These are phyloP conservation scores for Phaseolus coccineus DNA, from an alignment of 331 rosid genomes.

Conservation along the genomic window DNA sequence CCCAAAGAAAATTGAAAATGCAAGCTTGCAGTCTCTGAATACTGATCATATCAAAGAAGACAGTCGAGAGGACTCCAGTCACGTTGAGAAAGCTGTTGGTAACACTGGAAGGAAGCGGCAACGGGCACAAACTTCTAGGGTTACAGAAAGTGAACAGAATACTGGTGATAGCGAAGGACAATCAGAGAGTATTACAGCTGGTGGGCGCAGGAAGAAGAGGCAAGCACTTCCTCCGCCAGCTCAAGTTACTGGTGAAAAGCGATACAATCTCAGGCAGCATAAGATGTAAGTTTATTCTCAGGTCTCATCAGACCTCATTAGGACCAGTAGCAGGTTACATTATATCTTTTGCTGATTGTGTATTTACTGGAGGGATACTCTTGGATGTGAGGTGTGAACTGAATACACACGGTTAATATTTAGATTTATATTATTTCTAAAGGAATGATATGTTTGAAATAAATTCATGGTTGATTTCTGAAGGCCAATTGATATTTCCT, in stretches of 20 bases:
- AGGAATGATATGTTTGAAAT: constrained; percentile 8
- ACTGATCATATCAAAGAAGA: constrained; percentile 49
- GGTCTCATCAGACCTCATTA: neutral
- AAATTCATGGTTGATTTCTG: constrained; percentile 23
- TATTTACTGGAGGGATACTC: constrained; percentile 25
- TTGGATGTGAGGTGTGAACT: constrained; percentile 35
- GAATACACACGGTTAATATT: neutral
- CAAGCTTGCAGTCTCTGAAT: constrained; percentile 50
- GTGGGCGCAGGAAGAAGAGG: constrained; percentile 71
- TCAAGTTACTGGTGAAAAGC: constrained; percentile 64
- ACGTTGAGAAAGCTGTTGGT: constrained; percentile 46
- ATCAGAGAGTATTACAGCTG: constrained; percentile 73
- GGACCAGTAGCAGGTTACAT: constrained; percentile 22
- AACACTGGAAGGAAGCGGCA: constrained; percentile 66
- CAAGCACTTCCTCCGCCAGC: constrained; percentile 56
- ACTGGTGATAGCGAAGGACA: constrained; percentile 72
- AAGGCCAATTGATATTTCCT: constrained; percentile 19
- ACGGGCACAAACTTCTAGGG: constrained; percentile 56
- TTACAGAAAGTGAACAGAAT: constrained; percentile 65
- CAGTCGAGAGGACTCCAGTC: constrained; percentile 62
- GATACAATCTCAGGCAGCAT: constrained; percentile 85
- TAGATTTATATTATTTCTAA: constrained; percentile 24
- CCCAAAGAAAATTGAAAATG: constrained; percentile 55
- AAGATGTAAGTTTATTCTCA: constrained; percentile 70
- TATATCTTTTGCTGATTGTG: constrained; percentile 13